Percentiles rank a stretch among this genome's conserved stretches.
These are phyloP conservation scores for Diaporthe helianthi DNA, from an alignment of 2,329 filamentous ascomycete species.

Conservation along the genomic window DNA sequence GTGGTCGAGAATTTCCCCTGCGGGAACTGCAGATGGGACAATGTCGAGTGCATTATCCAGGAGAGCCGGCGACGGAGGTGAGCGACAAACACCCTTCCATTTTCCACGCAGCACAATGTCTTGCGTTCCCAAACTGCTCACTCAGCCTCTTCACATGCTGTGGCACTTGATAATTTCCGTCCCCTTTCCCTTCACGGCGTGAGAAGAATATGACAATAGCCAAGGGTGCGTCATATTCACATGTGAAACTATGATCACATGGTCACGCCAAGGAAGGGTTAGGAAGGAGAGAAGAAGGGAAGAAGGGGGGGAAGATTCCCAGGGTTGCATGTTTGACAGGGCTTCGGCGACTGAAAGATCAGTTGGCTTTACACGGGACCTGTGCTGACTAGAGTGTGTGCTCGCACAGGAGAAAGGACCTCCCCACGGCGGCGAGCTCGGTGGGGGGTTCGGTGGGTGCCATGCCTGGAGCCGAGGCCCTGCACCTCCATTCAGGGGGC, in stretches of 20 bases:
- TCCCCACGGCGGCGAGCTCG: slow-evolving; percentile 45
- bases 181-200: not conserved
- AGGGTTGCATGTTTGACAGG: slow-evolving; percentile 18
- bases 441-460: slow-evolving; percentile 40
- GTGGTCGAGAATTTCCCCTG: slow-evolving; percentile 89
- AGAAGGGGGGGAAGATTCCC: not conserved
- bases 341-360: slow-evolving; percentile 9
- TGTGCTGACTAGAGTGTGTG: slow-evolving; percentile 10
- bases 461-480: slow-evolving; percentile 52
- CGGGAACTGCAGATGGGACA: slow-evolving; percentile 84
- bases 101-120: not conserved
- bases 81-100: slow-evolving; percentile 49
- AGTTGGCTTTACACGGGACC: slow-evolving; percentile 18
- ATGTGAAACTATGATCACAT: slow-evolving; percentile 37
- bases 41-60: slow-evolving; percentile 77
- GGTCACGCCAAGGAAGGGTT: slow-evolving; percentile 8
- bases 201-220: slow-evolving; percentile 14
- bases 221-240: slow-evolving; percentile 26
- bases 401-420: slow-evolving; percentile 50
- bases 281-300: not conserved
- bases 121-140: slow-evolving; percentile 3
- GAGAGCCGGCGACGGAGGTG: slow-evolving; percentile 88
- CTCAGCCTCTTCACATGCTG: not conserved
- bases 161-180: not conserved
- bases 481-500: slow-evolving; percentile 46